phyloP scores from a whole-genome alignment of 371 early-diverging fungal genomes.

The Funneliformis caledonium region DNA sequence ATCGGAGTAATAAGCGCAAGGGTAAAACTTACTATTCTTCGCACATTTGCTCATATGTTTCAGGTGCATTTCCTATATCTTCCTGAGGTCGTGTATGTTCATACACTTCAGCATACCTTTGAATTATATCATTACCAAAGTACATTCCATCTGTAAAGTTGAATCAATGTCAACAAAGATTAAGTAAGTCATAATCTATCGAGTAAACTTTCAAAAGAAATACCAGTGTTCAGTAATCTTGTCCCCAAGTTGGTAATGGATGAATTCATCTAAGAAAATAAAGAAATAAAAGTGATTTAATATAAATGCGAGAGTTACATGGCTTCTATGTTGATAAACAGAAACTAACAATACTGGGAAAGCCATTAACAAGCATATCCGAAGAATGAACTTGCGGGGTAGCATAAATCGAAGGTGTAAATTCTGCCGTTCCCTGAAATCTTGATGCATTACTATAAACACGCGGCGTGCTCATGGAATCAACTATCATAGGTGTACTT shows the following conservation, averaged over 20 bases:
- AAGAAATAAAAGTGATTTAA: neutral
- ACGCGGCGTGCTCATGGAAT: neutral
- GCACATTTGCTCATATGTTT: neutral
- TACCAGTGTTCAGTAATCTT: neutral
- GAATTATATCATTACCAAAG: neutral
- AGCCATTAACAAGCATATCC: neutral
- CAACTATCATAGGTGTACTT: neutral
- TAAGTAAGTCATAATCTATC: neutral
- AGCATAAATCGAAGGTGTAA: neutral
- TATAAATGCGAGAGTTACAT: neutral
- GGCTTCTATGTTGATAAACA: neutral
- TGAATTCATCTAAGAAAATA: neutral
- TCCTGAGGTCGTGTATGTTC: neutral
- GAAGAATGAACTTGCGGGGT: neutral
- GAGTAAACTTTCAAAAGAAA: neutral
- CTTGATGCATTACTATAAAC: neutral
- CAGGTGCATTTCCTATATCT: neutral
- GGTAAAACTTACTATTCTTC: neutral
- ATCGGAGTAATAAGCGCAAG: neutral
- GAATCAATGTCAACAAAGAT: neutral
- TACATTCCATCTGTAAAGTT: neutral
- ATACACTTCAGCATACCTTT: neutral
- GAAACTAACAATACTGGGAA: neutral
- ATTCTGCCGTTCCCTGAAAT: neutral
- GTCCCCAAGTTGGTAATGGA: neutral